Base-by-base conservation (phyloP, 2,329 filamentous ascomycete species). In the Epichloe glyceriae region DNA sequence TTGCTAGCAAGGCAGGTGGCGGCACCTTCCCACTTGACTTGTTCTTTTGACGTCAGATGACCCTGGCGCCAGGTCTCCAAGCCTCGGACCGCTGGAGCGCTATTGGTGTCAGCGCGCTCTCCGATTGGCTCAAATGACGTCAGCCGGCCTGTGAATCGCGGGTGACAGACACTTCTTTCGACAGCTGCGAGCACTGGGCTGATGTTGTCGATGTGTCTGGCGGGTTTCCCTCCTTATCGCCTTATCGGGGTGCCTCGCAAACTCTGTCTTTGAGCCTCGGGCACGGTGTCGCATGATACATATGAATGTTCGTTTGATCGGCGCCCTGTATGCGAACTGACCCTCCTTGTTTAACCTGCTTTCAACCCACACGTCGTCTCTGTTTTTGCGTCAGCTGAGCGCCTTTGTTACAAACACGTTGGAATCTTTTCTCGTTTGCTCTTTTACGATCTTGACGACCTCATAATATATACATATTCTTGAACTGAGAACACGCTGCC, bases 71-170 rank as follows among this genome's bases (percentile, higher is more conserved):
- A 35, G 44, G 14, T 14, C 44, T 41, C 20, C 22, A 47, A 43
- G 50, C 42, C 47, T 30, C 47, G 19, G 20, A n/a, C 19, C 41
- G 19, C 19, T 45, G 40, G 14, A n/a, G 47, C 26, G 39, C 38
- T 30, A 12, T 1, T 12, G 8, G 34, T 12, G n/a, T 14, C 37
- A 35, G 34, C 40, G 34, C 40, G 19, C 46, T 26, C 38, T 35
- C 46, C 37, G 39, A 53, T 54, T 53, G 56, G 54, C 46, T 37
- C 30, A 19, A 33, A 30, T 57, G 54, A 56, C 54, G 53, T 57
- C 56, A 57, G 49, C 43, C 39, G 46, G 30, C 44, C 39, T 19
- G 26, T 11, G 33, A 30, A 34, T 8, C 47, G 17, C 22, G 35
- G 3, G 14, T 39, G 37, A n/a, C 39, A 4, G 7, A 8, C 20